Conservation (phyloP, 495 filamentous ascomycete genomes). For the Trichoderma orchidacearum region DNA sequence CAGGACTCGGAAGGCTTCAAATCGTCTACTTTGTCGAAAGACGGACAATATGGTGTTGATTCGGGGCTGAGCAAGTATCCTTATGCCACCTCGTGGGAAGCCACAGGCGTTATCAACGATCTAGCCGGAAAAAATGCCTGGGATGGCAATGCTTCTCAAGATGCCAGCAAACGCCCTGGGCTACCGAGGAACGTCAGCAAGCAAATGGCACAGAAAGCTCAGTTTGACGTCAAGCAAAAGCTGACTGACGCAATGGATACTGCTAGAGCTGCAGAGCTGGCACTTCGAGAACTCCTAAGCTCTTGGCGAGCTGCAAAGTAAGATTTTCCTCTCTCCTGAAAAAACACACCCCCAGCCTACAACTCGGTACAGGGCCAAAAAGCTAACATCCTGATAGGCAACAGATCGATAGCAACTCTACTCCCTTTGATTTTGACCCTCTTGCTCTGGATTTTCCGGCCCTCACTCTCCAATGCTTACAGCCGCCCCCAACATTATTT, state of each 20-base stretch:
- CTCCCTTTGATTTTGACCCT: constrained; percentile 73
- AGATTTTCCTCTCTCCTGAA: constrained; percentile 8
- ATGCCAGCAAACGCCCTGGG: constrained; percentile 10
- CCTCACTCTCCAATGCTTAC: constrained; percentile 66
- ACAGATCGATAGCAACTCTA: constrained; percentile 28
- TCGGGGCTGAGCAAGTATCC: constrained; percentile 42
- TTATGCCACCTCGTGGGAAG: constrained; percentile 49
- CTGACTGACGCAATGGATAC: constrained; percentile 52
- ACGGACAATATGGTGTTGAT: constrained; percentile 28
- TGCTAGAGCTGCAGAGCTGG: constrained; percentile 67
- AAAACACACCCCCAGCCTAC: neutral
- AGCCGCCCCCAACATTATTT: constrained; percentile 63
- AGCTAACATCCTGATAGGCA: constrained; percentile 19
- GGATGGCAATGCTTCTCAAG: constrained; percentile 9
- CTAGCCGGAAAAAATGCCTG: constrained; percentile 33
- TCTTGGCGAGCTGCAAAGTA: constrained; percentile 75
- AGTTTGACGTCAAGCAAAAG: constrained; percentile 44
- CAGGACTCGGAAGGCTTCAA: constrained; percentile 14
- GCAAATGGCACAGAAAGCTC: constrained; percentile 37
- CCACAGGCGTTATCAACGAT: constrained; percentile 71
- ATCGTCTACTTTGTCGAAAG: constrained; percentile 18
- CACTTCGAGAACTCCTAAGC: constrained; percentile 64
- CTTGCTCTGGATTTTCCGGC: constrained; percentile 68
- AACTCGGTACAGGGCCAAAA: constrained; percentile 9
- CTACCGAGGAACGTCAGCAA: constrained; percentile 28